Evolutionary conservation across 129 eudicot species (phyloP), one percentile per base, ranked within the genome.

Genomic region (Flaveria bidentis): DNA sequence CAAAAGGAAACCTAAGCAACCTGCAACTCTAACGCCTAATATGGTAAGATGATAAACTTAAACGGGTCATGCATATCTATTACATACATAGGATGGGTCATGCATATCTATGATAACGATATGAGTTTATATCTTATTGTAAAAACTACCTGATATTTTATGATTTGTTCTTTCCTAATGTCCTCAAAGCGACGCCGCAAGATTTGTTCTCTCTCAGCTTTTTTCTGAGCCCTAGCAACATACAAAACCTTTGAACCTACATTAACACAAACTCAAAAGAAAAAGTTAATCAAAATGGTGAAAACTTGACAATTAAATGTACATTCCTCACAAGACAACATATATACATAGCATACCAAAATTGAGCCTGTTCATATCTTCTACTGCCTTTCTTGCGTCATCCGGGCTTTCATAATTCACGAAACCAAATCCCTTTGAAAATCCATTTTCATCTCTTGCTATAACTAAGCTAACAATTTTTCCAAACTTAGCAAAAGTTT

Each of bases 211-310:
- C 96, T 90, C 67, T 91, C 98, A 8, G 89, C 80, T 82, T 91
- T 94, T 84, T 94, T 94, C 68, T 94, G 96, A 39, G 98, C 98
- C 84, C 93, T 81, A 16, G 87, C 91, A 33, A 94, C 97, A 80
- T 91, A 94, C 7, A 91, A 64, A 56, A 77, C 80, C 90, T 91
- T 87, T 39, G 90, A 84, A 74, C 98, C 98, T 93, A 46, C 65
- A 42, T 20, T 41, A 36, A 81, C 15, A 53, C 69, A 76, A 14
- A 47, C 46, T 10, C 60, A 39, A 42, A 50, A 22, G 6, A 68
- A 30, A 82, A 69, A 16, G 9, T 22, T 11, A 15, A 53, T 44
- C 20, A 26, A 9, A 80, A 53, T 25, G 41, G 9, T 15, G 18
- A 3, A 64, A 62, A 44, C 16, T n/a, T 63, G 33, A 16, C n/a